Conservation (phyloP, 2,329 filamentous ascomycete species). For the Seiridium cupressi region DNA sequence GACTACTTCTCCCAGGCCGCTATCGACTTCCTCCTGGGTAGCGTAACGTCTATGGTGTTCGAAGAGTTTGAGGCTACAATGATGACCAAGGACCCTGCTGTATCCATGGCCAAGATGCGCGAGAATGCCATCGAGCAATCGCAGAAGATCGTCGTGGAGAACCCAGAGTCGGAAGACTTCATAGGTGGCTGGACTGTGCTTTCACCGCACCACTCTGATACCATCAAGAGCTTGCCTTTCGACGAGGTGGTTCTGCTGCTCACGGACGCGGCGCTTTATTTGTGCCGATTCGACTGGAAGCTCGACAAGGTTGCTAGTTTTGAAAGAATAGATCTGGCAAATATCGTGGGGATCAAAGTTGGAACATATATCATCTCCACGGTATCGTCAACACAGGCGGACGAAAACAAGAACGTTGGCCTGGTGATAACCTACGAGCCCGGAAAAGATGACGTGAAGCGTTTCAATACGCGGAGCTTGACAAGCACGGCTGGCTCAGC, state of each 20-base stretch:
- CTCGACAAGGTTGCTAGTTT: conserved; percentile 93
- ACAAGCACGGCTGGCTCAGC: conserved; percentile 45
- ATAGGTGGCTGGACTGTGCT: conserved; percentile 87
- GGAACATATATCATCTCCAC: conserved; percentile 92
- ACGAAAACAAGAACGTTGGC: conserved; percentile 79
- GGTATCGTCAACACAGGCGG: conserved; percentile 71
- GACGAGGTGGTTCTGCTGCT: conserved; percentile 87
- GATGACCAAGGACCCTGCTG: conserved; percentile 87
- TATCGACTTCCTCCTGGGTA: conserved; percentile 91
- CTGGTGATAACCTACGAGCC: conserved; percentile 77
- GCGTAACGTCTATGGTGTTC: conserved; percentile 81
- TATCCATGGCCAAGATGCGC: conserved; percentile 80
- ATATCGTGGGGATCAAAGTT: conserved; percentile 69
- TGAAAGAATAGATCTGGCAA: conserved; percentile 76
- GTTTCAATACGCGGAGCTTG: conserved; percentile 84
- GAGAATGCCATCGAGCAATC: conserved; percentile 89
- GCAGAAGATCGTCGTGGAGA: conserved; percentile 79
- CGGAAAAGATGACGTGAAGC: conserved; percentile 66
- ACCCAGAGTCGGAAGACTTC: conserved; percentile 74
- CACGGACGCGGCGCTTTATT: conserved; percentile 81
- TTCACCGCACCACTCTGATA: conserved; percentile 70
- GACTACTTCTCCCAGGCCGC: conserved; percentile 96
- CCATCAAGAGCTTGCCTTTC: conserved; percentile 68
- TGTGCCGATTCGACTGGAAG: conserved; percentile 91
- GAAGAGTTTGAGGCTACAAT: conserved; percentile 93